Evolutionary conservation across 345 rosid genomes (phyloP).

Genomic region (Rhodomyrtus tomentosa): DNA sequence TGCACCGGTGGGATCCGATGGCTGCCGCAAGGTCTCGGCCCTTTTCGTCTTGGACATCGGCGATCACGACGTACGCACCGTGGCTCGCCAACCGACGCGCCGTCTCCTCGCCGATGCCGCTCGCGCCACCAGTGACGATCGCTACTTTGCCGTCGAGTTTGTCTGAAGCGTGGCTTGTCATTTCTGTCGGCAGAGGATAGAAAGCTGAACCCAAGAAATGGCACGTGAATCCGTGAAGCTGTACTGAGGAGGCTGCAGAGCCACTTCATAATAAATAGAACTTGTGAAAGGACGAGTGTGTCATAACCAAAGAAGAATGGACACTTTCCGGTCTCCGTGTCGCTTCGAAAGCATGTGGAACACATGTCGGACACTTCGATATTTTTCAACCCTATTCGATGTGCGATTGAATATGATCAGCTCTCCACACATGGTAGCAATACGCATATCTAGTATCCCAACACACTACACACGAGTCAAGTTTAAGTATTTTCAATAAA

Average conservation of each 20-base stretch:
- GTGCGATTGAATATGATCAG: too few relatives aligned
- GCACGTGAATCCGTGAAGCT: not conserved
- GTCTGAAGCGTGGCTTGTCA: not conserved
- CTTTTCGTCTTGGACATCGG: slow-evolving; percentile 6
- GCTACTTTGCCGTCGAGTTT: slow-evolving; percentile 14
- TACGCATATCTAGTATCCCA: too few relatives aligned
- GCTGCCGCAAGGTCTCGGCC: slow-evolving; percentile 6
- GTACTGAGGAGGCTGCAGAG: not conserved
- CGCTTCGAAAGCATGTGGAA: too few relatives aligned
- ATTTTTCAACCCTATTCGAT: too few relatives aligned
- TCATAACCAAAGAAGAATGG: too few relatives aligned
- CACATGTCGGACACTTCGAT: too few relatives aligned
- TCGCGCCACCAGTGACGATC: slow-evolving; percentile 12
- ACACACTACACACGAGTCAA: too few relatives aligned
- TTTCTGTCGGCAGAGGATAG: not conserved
- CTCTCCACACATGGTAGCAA: too few relatives aligned
- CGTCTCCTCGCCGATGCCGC: slow-evolving; percentile 9
- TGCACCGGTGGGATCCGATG: not conserved
- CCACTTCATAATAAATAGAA: not conserved
- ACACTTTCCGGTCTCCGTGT: too few relatives aligned
- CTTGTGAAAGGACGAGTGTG: not conserved
- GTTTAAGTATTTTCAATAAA: too few relatives aligned
- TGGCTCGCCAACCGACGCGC: slow-evolving; percentile 1
- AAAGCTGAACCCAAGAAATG: not conserved
- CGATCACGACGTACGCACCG: slow-evolving; percentile 1